Evolutionary conservation across 2,329 filamentous ascomycete species (phyloP), one percentile per base, ranked within the genome.

Genomic region (Phaeosphaeria sp.): DNA sequence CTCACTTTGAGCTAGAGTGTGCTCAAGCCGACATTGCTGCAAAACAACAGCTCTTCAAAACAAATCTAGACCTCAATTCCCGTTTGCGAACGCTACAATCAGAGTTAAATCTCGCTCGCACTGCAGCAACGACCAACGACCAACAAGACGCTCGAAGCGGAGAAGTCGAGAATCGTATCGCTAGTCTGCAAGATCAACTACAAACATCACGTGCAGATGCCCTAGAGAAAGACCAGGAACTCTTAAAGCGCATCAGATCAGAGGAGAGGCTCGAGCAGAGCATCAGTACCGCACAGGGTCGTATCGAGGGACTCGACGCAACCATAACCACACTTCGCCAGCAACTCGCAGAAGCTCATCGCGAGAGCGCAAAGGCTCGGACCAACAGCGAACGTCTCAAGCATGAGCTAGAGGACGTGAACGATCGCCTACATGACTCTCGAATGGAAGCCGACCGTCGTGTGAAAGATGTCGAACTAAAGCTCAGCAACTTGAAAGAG

Each of bases 281-380:
- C 9, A 50, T 71, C 6, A 71, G 64, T 54, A 65, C 59, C 23
- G 65, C 71, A 10, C 65, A 72, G 50, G 71, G 71, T 9, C 69
- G 71, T 7, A 63, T 72, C n/a, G 63, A 73, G 44, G 66, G 70
- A 13, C 65, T 76, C 10, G 73, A 75, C 48, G 52, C 51, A 9
- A 67, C 62, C 15, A 59, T 72, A 9, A 58, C 64, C 5, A 55
- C 64, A 5, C 65, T 77, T n/a, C 74, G 74, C 30, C 64, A 72
- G 43, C 73, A 76, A 51, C 68, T 77, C 13, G 63, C 68, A 9
- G 68, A 76, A 52, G 67, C 71, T 11, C 72, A 72, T 21, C 72
- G 64, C 6, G 65, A 71, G n/a, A 64, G 47, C 25, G 61, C 70
- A 1, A 69, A 63, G 57, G 58, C 65, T 2, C 64, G 64, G 22